Percentiles rank a stretch among this genome's conserved stretches.
Conservation (phyloP, 208 protist genomes). For the Leishmania amazonensis region DNA sequence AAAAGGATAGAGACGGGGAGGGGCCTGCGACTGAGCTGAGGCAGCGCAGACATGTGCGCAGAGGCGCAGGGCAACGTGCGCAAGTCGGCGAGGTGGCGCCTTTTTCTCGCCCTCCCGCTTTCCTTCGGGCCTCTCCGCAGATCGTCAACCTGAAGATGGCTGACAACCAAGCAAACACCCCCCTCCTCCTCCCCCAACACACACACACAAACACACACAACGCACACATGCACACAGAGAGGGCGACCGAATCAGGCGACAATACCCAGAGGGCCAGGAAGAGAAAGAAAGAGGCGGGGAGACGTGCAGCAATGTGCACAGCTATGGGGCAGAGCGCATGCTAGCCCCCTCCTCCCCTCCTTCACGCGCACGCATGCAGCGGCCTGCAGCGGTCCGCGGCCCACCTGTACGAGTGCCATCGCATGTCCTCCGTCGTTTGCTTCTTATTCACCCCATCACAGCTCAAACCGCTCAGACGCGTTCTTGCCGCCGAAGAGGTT, state of each 20-base stretch:
- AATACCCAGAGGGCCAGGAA: neutral
- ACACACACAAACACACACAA: neutral
- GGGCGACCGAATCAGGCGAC: neutral
- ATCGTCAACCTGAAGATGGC: neutral
- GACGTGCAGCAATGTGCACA: neutral
- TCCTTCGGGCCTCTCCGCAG: neutral
- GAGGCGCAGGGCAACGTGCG: neutral
- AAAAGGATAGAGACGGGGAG: neutral
- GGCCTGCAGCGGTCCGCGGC: neutral
- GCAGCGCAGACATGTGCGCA: neutral
- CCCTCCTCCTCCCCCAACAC: neutral
- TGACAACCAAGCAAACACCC: neutral
- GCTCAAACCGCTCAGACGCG: conserved; percentile 69
- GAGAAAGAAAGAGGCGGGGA: neutral
- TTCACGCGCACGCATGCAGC: neutral
- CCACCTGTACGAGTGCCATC: neutral
- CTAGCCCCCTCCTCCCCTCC: neutral
- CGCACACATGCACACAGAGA: neutral
- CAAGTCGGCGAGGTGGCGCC: neutral
- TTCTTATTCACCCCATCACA: conserved; percentile 29
- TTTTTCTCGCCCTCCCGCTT: neutral
- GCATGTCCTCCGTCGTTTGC: neutral
- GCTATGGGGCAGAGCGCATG: neutral
- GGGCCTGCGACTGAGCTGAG: neutral
- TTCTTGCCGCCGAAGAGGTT: conserved; percentile 77